Conservation (phyloP, 805 yeast genomes). For the Starmerella scarabaei region DNA sequence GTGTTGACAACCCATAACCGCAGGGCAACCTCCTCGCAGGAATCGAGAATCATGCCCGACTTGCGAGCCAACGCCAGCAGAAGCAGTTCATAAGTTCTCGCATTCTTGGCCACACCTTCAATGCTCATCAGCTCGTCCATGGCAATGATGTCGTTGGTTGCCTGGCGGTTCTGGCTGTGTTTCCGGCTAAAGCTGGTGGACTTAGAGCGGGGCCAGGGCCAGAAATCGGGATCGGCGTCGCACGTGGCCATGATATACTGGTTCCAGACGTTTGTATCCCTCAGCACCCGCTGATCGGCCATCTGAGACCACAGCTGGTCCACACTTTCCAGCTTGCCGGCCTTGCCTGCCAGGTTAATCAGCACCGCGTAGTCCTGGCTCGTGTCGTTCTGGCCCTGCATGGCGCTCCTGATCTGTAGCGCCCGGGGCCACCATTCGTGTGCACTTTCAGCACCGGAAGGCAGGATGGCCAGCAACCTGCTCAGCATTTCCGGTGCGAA, state of each 20-base stretch:
- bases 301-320: slow-evolving; percentile 23
- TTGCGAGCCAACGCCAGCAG: slow-evolving; percentile 25
- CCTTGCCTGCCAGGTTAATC: slow-evolving; percentile 23
- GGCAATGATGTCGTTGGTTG: neutral
- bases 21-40: slow-evolving; percentile 17
- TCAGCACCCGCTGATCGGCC: slow-evolving; percentile 11
- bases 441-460: slow-evolving; percentile 16
- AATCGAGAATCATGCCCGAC: slow-evolving; percentile 10
- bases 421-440: slow-evolving; percentile 20
- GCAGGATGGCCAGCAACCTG: slow-evolving; percentile 13
- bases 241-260: slow-evolving; percentile 25
- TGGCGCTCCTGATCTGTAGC: slow-evolving; percentile 12
- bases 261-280: slow-evolving; percentile 26
- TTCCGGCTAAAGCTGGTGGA: neutral
- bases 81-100: slow-evolving; percentile 26
- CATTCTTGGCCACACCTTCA: slow-evolving; percentile 24
- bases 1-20: slow-evolving; percentile 22
- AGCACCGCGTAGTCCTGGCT: slow-evolving; percentile 21
- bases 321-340: slow-evolving; percentile 18
- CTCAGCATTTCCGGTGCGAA: slow-evolving; percentile 8
- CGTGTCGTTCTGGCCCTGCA: slow-evolving; percentile 7
- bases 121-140: slow-evolving; percentile 12
- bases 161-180: neutral
- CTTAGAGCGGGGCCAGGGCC: slow-evolving; percentile 19
- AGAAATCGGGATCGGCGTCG: slow-evolving; percentile 23